A percentile compares a stretch with the other conserved stretches of the same genome.
phyloP scores from a whole-genome alignment of 2,329 filamentous ascomycete genomes.

The Zalaria obscura region DNA sequence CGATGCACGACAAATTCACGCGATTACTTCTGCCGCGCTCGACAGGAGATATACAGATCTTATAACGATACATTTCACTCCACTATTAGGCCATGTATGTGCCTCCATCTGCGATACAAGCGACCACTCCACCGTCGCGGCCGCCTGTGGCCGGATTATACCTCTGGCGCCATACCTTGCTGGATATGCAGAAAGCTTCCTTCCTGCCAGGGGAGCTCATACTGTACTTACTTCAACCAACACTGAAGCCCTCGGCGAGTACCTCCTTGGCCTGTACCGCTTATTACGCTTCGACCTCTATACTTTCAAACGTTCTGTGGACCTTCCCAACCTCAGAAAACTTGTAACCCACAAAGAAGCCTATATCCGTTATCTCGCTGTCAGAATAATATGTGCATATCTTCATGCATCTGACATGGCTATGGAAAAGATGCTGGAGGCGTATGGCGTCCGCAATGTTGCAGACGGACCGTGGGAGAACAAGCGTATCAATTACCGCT shows the following conservation, averaged over 20 bases:
- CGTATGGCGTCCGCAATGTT: constrained; percentile 49
- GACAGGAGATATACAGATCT: constrained; percentile 54
- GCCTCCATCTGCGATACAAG: constrained; percentile 31
- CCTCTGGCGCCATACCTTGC: constrained; percentile 71
- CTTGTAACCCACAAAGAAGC: constrained; percentile 47
- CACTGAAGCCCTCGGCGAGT: constrained; percentile 5
- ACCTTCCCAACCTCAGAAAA: constrained; percentile 51
- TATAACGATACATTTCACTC: constrained; percentile 61
- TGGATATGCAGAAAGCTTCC: constrained; percentile 48
- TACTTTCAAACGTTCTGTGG: constrained; percentile 51
- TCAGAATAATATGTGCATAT: constrained; percentile 67
- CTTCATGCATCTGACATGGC: constrained; percentile 69
- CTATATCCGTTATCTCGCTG: constrained; percentile 63
- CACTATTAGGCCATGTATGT: constrained; percentile 67
- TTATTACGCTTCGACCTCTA: constrained; percentile 63
- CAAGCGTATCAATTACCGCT: constrained; percentile 60
- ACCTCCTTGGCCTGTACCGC: constrained; percentile 59
- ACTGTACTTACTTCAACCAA: too few species aligned
- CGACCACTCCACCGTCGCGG: constrained; percentile 34
- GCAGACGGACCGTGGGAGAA: constrained; percentile 65
- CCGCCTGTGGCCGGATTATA: constrained; percentile 65
- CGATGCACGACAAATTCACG: constrained; percentile 54
- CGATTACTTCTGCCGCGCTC: constrained; percentile 55
- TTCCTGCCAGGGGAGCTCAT: not conserved
- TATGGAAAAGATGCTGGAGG: constrained; percentile 53